A percentile compares a stretch with the other conserved stretches of the same genome.
These are phyloP conservation scores for Fusarium setosum DNA, from an alignment of 2,329 filamentous ascomycete species.

Conservation along the genomic window DNA sequence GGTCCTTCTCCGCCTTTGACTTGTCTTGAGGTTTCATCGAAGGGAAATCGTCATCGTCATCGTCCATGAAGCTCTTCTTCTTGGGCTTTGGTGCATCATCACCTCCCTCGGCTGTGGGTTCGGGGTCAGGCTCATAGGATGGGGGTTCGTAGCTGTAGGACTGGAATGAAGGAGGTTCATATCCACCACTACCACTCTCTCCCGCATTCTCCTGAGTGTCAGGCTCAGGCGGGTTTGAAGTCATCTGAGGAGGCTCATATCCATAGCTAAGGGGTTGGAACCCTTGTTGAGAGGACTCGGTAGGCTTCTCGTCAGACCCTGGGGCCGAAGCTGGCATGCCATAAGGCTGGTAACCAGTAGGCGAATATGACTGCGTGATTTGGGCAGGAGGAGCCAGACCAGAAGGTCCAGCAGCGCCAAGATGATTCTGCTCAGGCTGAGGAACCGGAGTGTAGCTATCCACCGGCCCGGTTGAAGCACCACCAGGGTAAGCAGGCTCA, in stretches of 20 bases:
- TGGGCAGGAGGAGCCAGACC: constrained; percentile 41
- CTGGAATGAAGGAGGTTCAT: constrained; percentile 72
- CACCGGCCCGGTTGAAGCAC: constrained; percentile 14
- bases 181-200: constrained; percentile 56
- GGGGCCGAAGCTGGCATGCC: constrained; percentile 40
- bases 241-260: constrained; percentile 61
- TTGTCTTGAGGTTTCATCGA: constrained; percentile 64
- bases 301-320: constrained; percentile 13
- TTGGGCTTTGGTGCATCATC: constrained; percentile 69
- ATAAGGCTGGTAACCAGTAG: constrained; percentile 44
- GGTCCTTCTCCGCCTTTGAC: constrained; percentile 75
- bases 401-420: constrained; percentile 8
- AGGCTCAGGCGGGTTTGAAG: constrained; percentile 30
- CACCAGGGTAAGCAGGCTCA: constrained; percentile 46
- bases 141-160: constrained; percentile 69
- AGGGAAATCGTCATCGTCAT: constrained; percentile 80
- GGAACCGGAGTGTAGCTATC: constrained; percentile 33
- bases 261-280: constrained; percentile 63
- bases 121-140: constrained; percentile 64
- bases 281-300: constrained; percentile 40
- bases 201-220: constrained; percentile 25
- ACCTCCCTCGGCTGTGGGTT: constrained; percentile 52
- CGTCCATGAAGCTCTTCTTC: constrained; percentile 84
- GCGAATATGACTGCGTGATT: constrained; percentile 35
- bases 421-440: constrained; percentile 19